A percentile compares a stretch with the other conserved stretches of the same genome.
Conservation (phyloP, 108 stramenopile genomes). For the Nitzschia sp. region DNA sequence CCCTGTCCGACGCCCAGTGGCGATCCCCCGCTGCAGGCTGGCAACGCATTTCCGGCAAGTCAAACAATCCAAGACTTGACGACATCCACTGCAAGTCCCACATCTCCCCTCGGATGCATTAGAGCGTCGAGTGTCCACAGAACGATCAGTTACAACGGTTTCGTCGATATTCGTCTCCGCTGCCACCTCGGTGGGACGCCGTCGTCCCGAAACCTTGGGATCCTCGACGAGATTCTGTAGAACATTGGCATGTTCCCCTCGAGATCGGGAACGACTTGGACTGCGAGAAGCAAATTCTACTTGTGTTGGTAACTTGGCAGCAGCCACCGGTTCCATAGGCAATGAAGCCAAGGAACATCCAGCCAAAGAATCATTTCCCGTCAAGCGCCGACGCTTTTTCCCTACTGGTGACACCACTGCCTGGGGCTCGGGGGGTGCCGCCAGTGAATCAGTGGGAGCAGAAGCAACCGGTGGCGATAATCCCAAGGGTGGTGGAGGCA, state of each 20-base stretch:
- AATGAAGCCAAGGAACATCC: not conserved
- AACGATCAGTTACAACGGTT: slow-evolving; percentile 11
- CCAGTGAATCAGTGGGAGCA: not conserved
- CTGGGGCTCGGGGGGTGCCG: not conserved
- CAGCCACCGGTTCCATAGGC: no score
- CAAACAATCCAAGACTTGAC: slow-evolving; percentile 26
- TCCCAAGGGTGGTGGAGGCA: no score
- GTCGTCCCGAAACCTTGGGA: not conserved
- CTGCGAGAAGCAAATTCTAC: no score
- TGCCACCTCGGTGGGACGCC: not conserved
- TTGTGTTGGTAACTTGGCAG: no score
- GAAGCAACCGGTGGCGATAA: no score
- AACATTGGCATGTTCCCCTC: not conserved
- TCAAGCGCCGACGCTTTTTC: slow-evolving; percentile 2
- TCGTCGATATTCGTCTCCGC: slow-evolving; percentile 8
- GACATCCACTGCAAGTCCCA: slow-evolving; percentile 40
- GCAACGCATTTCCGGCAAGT: slow-evolving; percentile 26
- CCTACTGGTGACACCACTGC: not conserved
- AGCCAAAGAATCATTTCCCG: slow-evolving; percentile 16
- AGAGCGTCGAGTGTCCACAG: not conserved
- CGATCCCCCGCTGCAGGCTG: slow-evolving; percentile 7
- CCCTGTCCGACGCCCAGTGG: not conserved
- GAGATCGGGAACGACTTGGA: not conserved
- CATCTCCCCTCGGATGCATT: slow-evolving; percentile 6
- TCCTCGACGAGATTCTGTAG: not conserved